Base-by-base conservation (phyloP, 2,329 filamentous ascomycete genomes). In the Beauveria sp. region DNA sequence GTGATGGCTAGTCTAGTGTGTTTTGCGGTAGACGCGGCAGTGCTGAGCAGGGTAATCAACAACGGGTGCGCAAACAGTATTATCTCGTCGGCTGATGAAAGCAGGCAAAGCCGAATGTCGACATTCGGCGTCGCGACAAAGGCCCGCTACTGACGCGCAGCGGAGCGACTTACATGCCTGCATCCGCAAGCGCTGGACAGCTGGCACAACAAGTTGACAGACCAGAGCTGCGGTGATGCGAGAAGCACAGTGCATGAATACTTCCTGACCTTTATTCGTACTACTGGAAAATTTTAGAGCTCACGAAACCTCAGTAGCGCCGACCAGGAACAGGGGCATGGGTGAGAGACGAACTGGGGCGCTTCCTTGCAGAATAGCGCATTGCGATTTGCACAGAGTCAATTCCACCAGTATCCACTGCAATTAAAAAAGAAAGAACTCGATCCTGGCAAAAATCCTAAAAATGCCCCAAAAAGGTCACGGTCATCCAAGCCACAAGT, bases 341-440 rank as follows among this genome's bases (percentile, higher is more conserved):
- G 34, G 34, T 16, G 12, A 14, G 34, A 46, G 46, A 58, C 34
- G 55, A 56, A 40, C 44, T n/a, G 55, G 44, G 44, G 44, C 51
- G 18, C 30, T 37, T 57, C 22, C 44, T 40, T 40, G 55, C 55
- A 57, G 28, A 24, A n/a, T 26, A 20, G n/a, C 48, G 46, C 55
- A 52, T 59, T 47, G 16, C 57, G 58, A 60, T 60, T 37, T 60
- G 58, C 54, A n/a, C 58, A 60, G 40, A 40, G 30, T 46, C 48
- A 60, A 60, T 60, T 40, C 51, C 58, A 55, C 58, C 22, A 20
- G 58, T 54, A 54, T 28, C 58, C 58, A 60, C 58, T 40, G 58
- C 41, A 60, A 60, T 60, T 22, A 60, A 60, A 60, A 14, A 44
- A 43, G 4, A n/a, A 12, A 6, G 46, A 34, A 26, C 22, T 20